Base-by-base conservation (phyloP, 2,329 filamentous ascomycete genomes). In the Colletotrichum chrysophilum region DNA sequence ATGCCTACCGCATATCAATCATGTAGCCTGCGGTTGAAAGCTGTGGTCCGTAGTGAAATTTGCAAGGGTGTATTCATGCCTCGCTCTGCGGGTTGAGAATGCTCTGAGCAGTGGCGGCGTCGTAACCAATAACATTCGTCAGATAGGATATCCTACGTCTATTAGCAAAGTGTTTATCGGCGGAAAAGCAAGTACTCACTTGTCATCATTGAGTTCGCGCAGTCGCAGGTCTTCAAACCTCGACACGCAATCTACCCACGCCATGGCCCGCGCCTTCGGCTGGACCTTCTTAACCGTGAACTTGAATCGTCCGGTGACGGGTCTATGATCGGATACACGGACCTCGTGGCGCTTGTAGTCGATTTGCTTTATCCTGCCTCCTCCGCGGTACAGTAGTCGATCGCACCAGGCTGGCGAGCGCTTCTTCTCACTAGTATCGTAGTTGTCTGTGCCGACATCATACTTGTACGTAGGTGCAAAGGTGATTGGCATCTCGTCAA, bases 391-490 rank as follows among this genome's bases (percentile, higher is more conserved):
- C n/a, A 99, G 87, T 48, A 99, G 86, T 43, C 97, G 92, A 86
- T 99, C 97, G 83, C 97, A 99, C 97, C 97, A 99, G 2, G 97
- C 97, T 0, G 97, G 97, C 26, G 95, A 94, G 66, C 97, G 92
- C 84, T 95, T 95, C 89, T 99, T 99, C 84, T 99, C 97, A 80
- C 94, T 96, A 1, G 94, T 94, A 83, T 99, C 97, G 84, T 98
- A 99, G 8, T 92, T 94, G 82, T 98, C 96, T 0, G 95, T 97
- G 18, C 96, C 96, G 1, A 98, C 95, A 80, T 99, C 97, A 83
- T 99, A 99, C 84, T 99, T 99, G 88, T 99, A 99, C 0, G 97
- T 99, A 1, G 97, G 97, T 9, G 95, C 93, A 83, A 99, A 99
- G 0, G 92, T 94, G 80, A 99, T 98, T 1, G 94, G 94, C 71